These are phyloP conservation scores for Paraconiothyrium sp. DNA, from an alignment of 2,329 filamentous ascomycete genomes.

Conservation along the genomic window DNA sequence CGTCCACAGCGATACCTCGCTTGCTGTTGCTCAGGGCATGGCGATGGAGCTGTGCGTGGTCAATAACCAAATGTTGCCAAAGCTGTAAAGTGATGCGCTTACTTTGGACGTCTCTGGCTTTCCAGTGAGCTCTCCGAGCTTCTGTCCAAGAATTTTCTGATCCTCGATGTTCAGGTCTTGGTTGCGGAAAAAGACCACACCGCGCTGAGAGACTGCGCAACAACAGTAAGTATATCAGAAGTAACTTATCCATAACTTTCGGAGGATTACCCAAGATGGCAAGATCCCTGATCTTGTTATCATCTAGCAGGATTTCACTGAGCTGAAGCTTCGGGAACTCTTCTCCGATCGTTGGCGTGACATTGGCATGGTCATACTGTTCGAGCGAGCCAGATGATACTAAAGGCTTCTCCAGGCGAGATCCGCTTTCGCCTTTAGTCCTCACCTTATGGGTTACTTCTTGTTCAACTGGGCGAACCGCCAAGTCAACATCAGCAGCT, in stretches of 20 bases:
- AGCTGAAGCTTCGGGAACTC: constrained; percentile 53
- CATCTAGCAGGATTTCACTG: constrained; percentile 44
- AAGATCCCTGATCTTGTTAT: constrained; percentile 46
- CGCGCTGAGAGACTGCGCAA: constrained; percentile 64
- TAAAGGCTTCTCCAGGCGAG: constrained; percentile 33
- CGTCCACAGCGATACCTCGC: constrained; percentile 55
- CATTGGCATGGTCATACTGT: constrained; percentile 56
- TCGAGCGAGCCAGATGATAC: constrained; percentile 53
- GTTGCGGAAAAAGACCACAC: constrained; percentile 73
- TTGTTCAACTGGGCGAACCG: constrained; percentile 4
- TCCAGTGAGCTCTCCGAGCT: constrained; percentile 62
- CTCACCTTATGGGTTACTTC: not conserved
- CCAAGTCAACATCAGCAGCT: constrained; percentile 13
- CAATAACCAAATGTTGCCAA: not conserved
- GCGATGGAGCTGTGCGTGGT: constrained; percentile 50
- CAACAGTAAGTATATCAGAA: not conserved
- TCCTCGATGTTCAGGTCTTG: constrained; percentile 68
- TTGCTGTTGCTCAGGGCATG: constrained; percentile 61
- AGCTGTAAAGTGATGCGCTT: not conserved
- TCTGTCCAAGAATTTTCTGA: constrained; percentile 70
- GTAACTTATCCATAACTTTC: not conserved
- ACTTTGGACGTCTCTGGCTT: constrained; percentile 43
- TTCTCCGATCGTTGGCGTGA: constrained; percentile 59
- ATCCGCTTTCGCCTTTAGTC: constrained; percentile 3
- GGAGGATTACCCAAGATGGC: constrained; percentile 59